Conservation (phyloP, 768 basidiomycete species). For the Hydnomerulius pinastri region DNA sequence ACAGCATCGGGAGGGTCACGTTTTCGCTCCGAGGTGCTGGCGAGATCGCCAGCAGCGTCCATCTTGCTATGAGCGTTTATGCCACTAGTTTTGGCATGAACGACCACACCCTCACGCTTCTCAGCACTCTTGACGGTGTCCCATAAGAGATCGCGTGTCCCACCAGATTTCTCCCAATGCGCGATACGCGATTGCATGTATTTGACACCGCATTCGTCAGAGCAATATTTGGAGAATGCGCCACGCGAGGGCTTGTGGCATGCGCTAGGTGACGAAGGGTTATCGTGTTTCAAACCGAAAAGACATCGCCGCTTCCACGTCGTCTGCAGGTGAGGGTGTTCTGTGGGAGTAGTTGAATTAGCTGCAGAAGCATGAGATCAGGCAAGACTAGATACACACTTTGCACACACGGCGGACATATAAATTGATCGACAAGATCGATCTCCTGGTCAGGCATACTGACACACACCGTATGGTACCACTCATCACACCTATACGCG, state of each 20-base stretch:
- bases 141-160: conserved; percentile 68
- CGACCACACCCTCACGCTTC: conserved; percentile 70
- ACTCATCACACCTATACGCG: conserved; percentile 80
- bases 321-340: conserved; percentile 60
- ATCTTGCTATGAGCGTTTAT: conserved; percentile 25
- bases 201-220: conserved; percentile 80
- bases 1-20: conserved; percentile 30
- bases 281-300: conserved; percentile 63
- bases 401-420: conserved; percentile 78
- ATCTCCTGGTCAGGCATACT: conserved; percentile 78
- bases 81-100: conserved; percentile 40
- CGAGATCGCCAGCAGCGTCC: conserved; percentile 15
- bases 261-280: conserved; percentile 61
- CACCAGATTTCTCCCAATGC: conserved; percentile 61
- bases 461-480: conserved; percentile 90
- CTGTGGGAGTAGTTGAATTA: conserved; percentile 36
- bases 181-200: conserved; percentile 69
- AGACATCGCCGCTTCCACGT: conserved; percentile 82
- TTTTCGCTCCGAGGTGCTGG: conserved; percentile 3
- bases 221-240: conserved; percentile 89
- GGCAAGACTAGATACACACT: conserved; percentile 50
- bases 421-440: conserved; percentile 90
- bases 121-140: conserved; percentile 69
- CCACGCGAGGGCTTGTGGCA: conserved; percentile 84
- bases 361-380: conserved; percentile 1